Conservation (phyloP, 1,139 yeast genomes). For the Eremothecium cymbalariae region DNA sequence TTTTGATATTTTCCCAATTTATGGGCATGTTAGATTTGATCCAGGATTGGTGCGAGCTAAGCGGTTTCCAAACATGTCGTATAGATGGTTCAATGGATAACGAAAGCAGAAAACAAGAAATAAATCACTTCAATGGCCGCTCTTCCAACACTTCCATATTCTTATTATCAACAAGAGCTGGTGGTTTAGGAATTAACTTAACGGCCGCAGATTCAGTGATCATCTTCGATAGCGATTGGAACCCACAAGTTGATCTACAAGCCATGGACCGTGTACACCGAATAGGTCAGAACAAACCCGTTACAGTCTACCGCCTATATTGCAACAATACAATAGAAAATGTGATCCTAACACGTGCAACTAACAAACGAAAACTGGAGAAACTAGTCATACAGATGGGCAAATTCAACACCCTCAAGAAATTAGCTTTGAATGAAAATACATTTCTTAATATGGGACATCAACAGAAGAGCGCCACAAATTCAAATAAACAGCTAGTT, state of each 20-base stretch:
- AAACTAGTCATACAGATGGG: conserved; percentile 81
- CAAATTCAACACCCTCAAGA: conserved; percentile 52
- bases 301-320: conserved; percentile 68
- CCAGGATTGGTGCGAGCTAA: conserved; percentile 57
- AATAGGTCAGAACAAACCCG: conserved; percentile 83
- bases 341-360: conserved; percentile 65
- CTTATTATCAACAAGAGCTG: conserved; percentile 82
- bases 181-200: conserved; percentile 86
- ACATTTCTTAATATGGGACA: conserved; percentile 20
- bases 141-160: conserved; percentile 39
- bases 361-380: conserved; percentile 70
- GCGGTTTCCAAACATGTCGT: conserved; percentile 45
- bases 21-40: conserved; percentile 68
- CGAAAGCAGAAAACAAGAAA: conserved; percentile 55
- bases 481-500: conserved; percentile 24
- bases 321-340: conserved; percentile 78
- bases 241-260: conserved; percentile 92
- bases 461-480: conserved; percentile 13
- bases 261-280: conserved; percentile 95
- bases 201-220: conserved; percentile 86
- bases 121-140: conserved; percentile 43
- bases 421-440: conserved; percentile 31
- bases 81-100: conserved; percentile 73
- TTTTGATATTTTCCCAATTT: conserved; percentile 78
- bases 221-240: conserved; percentile 91